Percentiles rank a stretch among this genome's conserved stretches.
Evolutionary conservation across 108 stramenopile genomes (phyloP).

Genomic region (Aurantiochytrium sp.): DNA sequence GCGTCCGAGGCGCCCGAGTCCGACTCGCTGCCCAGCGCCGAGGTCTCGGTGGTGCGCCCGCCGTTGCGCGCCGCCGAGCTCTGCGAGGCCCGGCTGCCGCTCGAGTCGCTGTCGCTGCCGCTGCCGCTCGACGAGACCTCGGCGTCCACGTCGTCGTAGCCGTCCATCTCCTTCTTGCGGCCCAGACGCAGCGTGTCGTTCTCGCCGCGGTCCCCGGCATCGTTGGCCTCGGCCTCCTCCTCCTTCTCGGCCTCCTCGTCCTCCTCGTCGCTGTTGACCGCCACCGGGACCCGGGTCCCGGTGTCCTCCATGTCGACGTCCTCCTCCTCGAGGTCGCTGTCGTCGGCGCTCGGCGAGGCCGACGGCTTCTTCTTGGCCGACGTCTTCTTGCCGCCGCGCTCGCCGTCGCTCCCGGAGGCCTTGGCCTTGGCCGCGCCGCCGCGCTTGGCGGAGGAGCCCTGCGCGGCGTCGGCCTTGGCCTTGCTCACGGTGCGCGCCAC

Average conservation of each 20-base stretch:
- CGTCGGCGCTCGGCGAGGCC: constrained; percentile 55
- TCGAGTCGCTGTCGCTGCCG: constrained; percentile 44
- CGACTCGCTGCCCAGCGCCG: not conserved
- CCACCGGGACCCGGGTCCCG: not conserved
- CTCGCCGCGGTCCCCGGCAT: constrained; percentile 56
- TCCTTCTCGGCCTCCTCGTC: constrained; percentile 38
- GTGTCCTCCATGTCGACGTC: constrained; percentile 39
- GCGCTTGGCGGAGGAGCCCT: not conserved
- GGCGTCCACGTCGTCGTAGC: constrained; percentile 45
- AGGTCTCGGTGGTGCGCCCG: not conserved
- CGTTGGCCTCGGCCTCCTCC: constrained; percentile 72
- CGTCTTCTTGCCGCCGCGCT: too few relatives aligned
- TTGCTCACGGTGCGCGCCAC: constrained; percentile 37
- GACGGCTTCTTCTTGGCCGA: too few relatives aligned
- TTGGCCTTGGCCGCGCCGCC: not conserved
- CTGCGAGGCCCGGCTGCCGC: not conserved
- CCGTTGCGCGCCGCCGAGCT: not conserved
- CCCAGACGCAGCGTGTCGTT: constrained; percentile 48
- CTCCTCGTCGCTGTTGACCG: constrained; percentile 29
- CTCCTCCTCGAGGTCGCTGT: constrained; percentile 50
- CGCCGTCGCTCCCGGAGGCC: constrained; percentile 56
- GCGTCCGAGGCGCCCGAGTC: not conserved
- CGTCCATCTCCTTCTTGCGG: constrained; percentile 52
- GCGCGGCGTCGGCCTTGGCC: constrained; percentile 66
- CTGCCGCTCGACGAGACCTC: constrained; percentile 31